Evolutionary conservation across 768 basidiomycete species (phyloP), one percentile per base, ranked within the genome.

Genomic region (Vararia minispora): DNA sequence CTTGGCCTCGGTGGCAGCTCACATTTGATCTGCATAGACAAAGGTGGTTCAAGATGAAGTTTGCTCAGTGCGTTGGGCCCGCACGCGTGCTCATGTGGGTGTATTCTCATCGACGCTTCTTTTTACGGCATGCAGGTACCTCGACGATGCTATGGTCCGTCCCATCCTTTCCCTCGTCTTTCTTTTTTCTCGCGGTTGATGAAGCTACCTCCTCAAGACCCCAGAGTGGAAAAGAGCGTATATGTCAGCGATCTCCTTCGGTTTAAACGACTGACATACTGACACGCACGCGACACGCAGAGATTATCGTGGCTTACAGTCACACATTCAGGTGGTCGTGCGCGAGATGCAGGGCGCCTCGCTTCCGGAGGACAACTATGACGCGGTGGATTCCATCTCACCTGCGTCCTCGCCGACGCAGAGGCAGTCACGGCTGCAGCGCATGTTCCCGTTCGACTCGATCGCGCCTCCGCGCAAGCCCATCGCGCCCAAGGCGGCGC

Each of bases 221-320:
- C 41, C 47, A 3, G 47, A 48, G 31, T 48, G 47, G 47, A 48
- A 48, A 26, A 41, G 44, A 6, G 47, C 47, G 40, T 48, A 48
- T 28, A 38, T 48, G 47, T 48, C 33, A 20, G 47, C 29, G n/a
- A 11, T 16, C n/a, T 25, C 21, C 14, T 26, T 22, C 7, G 6
- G 2, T 29, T 25, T 4, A 3, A 5, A 24, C 18, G 10, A 7
- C 2, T 8, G 27, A 10, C 24, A 34, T 13, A 13, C 33, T 26
- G 34, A 42, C 22, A 6, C 22, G 16, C 5, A 13, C 6, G 5
- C 39, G 34, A 28, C 39, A 41, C 29, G 33, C 23, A 48, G 47
- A 12, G 47, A 48, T 20, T 48, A 48, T 33, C 45, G 39, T 11
- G 36, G 41, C 17, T 41, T 48, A 10, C 46, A 48, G 35, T 46